A percentile compares a stretch with the other conserved stretches of the same genome.
Conservation (phyloP, 768 basidiomycete species). For the Neoboletus subvelutipes region DNA sequence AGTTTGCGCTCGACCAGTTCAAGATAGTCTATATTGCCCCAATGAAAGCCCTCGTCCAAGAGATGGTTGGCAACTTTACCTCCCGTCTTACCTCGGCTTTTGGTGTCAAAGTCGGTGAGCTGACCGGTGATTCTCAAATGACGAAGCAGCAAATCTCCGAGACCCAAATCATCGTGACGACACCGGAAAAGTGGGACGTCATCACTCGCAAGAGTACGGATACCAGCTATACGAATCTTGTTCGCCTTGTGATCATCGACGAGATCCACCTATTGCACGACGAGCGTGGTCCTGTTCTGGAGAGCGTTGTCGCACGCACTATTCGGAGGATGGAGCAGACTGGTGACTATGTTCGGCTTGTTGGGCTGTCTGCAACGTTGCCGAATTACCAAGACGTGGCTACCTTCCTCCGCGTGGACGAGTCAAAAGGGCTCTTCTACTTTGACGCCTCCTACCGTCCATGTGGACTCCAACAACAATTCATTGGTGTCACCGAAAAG, state of each 20-base stretch:
- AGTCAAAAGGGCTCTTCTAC: constrained; percentile 90
- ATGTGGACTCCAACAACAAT: constrained; percentile 93
- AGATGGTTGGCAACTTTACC: constrained; percentile 95
- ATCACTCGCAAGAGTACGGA: constrained; percentile 98
- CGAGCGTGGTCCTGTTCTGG: constrained; percentile 95
- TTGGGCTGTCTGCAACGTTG: constrained; percentile 95
- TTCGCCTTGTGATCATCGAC: constrained; percentile 94
- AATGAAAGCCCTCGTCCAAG: constrained; percentile 99
- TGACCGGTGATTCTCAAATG: constrained; percentile 97
- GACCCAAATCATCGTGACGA: constrained; percentile 97
- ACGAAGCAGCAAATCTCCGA: constrained; percentile 97
- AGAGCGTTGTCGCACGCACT: constrained; percentile 85
- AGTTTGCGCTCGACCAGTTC: constrained; percentile 84
- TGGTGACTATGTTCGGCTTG: constrained; percentile 85
- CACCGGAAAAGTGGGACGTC: constrained; percentile 99
- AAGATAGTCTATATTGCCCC: constrained; percentile 98
- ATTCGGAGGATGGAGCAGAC: constrained; percentile 95
- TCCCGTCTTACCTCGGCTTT: constrained; percentile 60
- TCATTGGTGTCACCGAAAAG: constrained; percentile 97
- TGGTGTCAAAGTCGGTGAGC: constrained; percentile 87
- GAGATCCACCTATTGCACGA: constrained; percentile 98
- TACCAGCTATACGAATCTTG: constrained; percentile 94
- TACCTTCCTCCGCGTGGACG: constrained; percentile 93
- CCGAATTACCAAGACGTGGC: constrained; percentile 99
- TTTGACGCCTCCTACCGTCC: constrained; percentile 95